Conservation (phyloP, 371 early-diverging fungal genomes). For the Apophysomyces ossiformis region DNA sequence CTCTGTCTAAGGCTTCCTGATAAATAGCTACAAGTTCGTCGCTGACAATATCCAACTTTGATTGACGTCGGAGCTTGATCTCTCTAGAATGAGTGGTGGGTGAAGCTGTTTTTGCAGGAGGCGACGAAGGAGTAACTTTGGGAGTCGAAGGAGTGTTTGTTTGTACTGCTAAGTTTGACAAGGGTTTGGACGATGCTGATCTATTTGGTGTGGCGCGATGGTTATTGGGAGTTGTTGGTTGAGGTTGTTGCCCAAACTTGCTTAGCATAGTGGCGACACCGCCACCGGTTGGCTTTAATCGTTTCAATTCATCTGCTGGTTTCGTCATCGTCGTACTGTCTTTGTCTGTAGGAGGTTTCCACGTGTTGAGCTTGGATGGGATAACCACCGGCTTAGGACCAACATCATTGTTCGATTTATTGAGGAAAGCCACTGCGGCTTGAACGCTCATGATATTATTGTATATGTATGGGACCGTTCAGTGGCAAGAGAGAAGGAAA, state of each 20-base stretch:
- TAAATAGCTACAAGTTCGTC: slow-evolving; percentile 35
- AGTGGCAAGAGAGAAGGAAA: slow-evolving; percentile 6
- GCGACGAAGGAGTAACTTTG: slow-evolving; percentile 4
- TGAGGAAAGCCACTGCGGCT: slow-evolving; percentile 45
- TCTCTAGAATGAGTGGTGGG: neutral
- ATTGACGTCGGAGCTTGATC: slow-evolving; percentile 1
- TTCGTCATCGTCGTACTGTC: neutral
- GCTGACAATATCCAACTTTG: slow-evolving; percentile 16
- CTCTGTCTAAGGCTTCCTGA: slow-evolving; percentile 28
- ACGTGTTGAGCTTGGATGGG: slow-evolving; percentile 11
- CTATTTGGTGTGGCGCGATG: slow-evolving; percentile 7
- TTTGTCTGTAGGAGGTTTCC: slow-evolving; percentile 3
- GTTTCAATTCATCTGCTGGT: slow-evolving; percentile 18
- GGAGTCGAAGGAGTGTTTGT: slow-evolving; percentile 7
- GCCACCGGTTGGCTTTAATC: slow-evolving; percentile 17
- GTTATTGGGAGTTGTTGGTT: slow-evolving; percentile 2
- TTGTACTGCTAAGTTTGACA: neutral
- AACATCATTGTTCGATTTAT: slow-evolving; percentile 24
- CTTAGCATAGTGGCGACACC: slow-evolving; percentile 31
- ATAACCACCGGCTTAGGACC: slow-evolving; percentile 9
- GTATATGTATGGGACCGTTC: neutral
- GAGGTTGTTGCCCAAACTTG: slow-evolving; percentile 26
- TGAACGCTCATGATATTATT: slow-evolving; percentile 43
- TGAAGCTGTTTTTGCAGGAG: neutral
- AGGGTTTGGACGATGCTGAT: neutral